phyloP scores from a whole-genome alignment of 2,329 filamentous ascomycete species.

The Hypomyces perniciosus region DNA sequence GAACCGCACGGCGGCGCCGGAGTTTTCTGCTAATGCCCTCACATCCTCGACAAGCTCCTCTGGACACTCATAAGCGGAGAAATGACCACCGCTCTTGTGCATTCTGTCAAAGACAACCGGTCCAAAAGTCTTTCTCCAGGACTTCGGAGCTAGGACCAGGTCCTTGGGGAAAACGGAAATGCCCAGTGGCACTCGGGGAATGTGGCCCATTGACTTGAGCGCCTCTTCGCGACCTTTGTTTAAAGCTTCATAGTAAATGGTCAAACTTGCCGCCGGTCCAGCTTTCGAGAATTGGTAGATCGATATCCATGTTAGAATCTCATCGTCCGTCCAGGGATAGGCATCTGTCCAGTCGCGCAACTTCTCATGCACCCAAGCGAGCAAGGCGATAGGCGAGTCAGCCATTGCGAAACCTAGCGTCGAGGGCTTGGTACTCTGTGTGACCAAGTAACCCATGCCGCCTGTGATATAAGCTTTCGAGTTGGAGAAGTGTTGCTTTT shows the following conservation, averaged over 20 bases:
- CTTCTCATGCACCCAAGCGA: slow-evolving; percentile 80
- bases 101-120: slow-evolving; percentile 51
- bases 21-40: slow-evolving; percentile 20
- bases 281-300: slow-evolving; percentile 67
- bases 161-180: slow-evolving; percentile 55
- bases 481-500: slow-evolving; percentile 42
- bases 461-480: slow-evolving; percentile 51
- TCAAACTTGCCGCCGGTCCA: slow-evolving; percentile 59
- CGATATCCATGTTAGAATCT: slow-evolving; percentile 68
- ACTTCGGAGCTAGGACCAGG: slow-evolving; percentile 44
- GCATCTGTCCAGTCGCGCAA: slow-evolving; percentile 68
- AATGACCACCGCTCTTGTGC: slow-evolving; percentile 52
- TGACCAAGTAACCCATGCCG: slow-evolving; percentile 33
- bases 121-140: slow-evolving; percentile 54
- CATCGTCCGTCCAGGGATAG: slow-evolving; percentile 70
- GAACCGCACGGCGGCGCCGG: too few species aligned
- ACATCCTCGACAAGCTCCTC: slow-evolving; percentile 48
- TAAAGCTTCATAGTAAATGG: slow-evolving; percentile 66
- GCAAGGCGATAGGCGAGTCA: slow-evolving; percentile 62
- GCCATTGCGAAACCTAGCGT: slow-evolving; percentile 64
- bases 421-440: slow-evolving; percentile 60
- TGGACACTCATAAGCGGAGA: slow-evolving; percentile 54
- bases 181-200: slow-evolving; percentile 36
- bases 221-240: slow-evolving; percentile 31
- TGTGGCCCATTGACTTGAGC: slow-evolving; percentile 20